Evolutionary conservation across 192 early-diverging fungal species (phyloP).

Genomic region (Coemansia sp.): DNA sequence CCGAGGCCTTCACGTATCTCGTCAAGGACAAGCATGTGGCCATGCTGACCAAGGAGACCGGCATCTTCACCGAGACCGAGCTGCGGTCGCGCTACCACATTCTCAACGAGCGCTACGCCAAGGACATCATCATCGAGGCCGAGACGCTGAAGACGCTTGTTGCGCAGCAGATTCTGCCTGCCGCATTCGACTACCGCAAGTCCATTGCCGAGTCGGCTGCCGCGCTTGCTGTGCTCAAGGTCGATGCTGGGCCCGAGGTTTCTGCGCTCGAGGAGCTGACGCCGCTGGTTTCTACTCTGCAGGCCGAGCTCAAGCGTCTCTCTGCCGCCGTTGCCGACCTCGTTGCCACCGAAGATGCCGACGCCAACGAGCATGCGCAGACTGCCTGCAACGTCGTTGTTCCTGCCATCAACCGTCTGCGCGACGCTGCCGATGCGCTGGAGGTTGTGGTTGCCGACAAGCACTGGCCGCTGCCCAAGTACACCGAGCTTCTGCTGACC

Average conservation of each 20-base stretch:
- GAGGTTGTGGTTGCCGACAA: conserved; percentile 87
- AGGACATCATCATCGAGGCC: conserved; percentile 93
- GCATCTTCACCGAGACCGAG: conserved; percentile 86
- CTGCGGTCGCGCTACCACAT: conserved; percentile 93
- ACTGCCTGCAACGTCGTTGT: conserved; percentile 62
- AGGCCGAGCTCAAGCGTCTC: conserved; percentile 60
- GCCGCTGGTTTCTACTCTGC: conserved; percentile 60
- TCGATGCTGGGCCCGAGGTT: conserved; percentile 68
- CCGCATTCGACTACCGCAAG: conserved; percentile 86
- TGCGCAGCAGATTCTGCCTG: conserved; percentile 83
- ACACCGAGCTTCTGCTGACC: conserved; percentile 86
- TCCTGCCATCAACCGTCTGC: conserved; percentile 70
- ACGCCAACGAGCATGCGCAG: conserved; percentile 67
- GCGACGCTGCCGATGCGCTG: conserved; percentile 70
- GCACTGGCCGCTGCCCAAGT: conserved; percentile 96
- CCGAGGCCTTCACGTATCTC: conserved; percentile 87
- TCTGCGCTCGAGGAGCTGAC: conserved; percentile 68
- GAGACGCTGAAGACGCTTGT: conserved; percentile 84
- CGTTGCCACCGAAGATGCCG: conserved; percentile 46
- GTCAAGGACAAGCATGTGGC: conserved; percentile 65
- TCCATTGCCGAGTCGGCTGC: conserved; percentile 79
- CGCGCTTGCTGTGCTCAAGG: conserved; percentile 63
- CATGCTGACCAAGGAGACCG: conserved; percentile 74
- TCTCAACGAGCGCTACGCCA: conserved; percentile 95
- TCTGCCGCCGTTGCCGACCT: conserved; percentile 60